A percentile compares a stretch with the other conserved stretches of the same genome.
Conservation (phyloP, 2,329 filamentous ascomycete genomes). For the Colletotrichum gigasporum region DNA sequence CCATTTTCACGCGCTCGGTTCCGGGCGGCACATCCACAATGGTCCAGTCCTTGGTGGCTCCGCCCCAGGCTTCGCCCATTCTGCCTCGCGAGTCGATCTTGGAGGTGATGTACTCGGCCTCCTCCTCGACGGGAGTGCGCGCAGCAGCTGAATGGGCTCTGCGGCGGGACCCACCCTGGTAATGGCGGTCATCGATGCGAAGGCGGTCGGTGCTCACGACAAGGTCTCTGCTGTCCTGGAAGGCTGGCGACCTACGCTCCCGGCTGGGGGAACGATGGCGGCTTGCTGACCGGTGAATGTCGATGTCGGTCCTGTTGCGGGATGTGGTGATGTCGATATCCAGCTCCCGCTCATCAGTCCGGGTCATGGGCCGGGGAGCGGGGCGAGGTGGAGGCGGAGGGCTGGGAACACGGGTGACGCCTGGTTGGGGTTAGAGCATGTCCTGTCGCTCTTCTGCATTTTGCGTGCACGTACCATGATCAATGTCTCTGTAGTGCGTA, state of each 20-base stretch:
- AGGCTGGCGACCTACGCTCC: slow-evolving; percentile 51
- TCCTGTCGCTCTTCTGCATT: background rate
- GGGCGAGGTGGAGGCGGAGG: slow-evolving; percentile 62
- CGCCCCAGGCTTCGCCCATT: slow-evolving; percentile 78
- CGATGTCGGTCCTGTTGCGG: slow-evolving; percentile 65
- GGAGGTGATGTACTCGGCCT: slow-evolving; percentile 68
- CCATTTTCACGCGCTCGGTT: slow-evolving; percentile 83
- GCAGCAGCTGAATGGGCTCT: slow-evolving; percentile 63
- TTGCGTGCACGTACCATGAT: slow-evolving; percentile 73
- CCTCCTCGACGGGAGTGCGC: slow-evolving; percentile 60
- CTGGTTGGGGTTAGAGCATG: slow-evolving; percentile 42
- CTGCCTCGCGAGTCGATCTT: slow-evolving; percentile 69
- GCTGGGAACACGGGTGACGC: slow-evolving; percentile 56
- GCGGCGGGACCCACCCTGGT: slow-evolving; percentile 51
- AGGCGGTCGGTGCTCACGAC: slow-evolving; percentile 66
- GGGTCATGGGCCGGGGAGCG: slow-evolving; percentile 53
- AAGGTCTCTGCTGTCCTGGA: slow-evolving; percentile 65
- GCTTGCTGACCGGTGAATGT: slow-evolving; percentile 56
- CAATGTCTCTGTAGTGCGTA: slow-evolving; percentile 86
- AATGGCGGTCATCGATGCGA: slow-evolving; percentile 52
- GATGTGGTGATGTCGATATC: slow-evolving; percentile 70
- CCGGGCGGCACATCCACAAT: slow-evolving; percentile 87
- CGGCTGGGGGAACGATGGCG: slow-evolving; percentile 46
- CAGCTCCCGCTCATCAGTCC: slow-evolving; percentile 60
- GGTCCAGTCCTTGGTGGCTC: slow-evolving; percentile 80